Evolutionary conservation across 495 filamentous ascomycete species (phyloP).

Genomic region (Baudoinia panamericana): DNA sequence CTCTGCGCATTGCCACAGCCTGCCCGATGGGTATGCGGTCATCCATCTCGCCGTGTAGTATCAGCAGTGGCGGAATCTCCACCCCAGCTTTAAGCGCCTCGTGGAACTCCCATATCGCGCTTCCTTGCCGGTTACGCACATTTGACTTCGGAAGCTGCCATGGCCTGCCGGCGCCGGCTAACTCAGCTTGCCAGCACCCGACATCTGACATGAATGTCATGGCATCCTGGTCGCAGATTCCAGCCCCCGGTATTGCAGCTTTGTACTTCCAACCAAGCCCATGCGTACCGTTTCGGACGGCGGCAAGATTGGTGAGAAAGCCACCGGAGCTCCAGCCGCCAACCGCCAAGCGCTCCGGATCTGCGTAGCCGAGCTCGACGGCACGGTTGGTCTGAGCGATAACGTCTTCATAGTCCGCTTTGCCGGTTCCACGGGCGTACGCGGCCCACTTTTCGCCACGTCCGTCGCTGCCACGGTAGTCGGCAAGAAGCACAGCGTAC

Average conservation of each 20-base stretch:
- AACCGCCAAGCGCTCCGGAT: constrained; percentile 23
- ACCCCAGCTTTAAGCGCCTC: constrained; percentile 2
- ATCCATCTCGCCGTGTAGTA: constrained; percentile 16
- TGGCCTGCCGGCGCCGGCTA: constrained; percentile 1
- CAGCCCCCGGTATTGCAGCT: constrained; percentile 11
- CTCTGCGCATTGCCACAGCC: constrained; percentile 9
- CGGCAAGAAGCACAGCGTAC: constrained; percentile 26
- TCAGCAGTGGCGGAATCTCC: constrained; percentile 12
- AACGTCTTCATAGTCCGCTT: constrained; percentile 25
- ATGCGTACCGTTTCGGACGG: constrained; percentile 12
- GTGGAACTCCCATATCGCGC: constrained; percentile 12
- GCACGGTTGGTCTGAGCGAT: constrained; percentile 23
- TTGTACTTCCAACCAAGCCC: constrained; percentile 13
- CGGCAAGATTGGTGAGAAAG: constrained; percentile 18
- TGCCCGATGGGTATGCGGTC: constrained; percentile 12
- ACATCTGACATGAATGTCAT: constrained; percentile 11
- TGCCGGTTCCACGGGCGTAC: constrained; percentile 20
- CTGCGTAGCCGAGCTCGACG: constrained; percentile 22
- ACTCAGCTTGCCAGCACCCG: constrained; percentile 5
- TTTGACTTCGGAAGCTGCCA: constrained; percentile 3
- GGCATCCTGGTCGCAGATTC: constrained; percentile 6
- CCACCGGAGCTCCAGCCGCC: constrained; percentile 28
- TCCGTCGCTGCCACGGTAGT: constrained; percentile 27
- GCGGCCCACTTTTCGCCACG: constrained; percentile 25
- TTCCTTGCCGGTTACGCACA: background rate